Evolutionary conservation across 257 asterid genomes (phyloP), one percentile per base, ranked within the genome.

Genomic region (Galeopsis tetrahit): DNA sequence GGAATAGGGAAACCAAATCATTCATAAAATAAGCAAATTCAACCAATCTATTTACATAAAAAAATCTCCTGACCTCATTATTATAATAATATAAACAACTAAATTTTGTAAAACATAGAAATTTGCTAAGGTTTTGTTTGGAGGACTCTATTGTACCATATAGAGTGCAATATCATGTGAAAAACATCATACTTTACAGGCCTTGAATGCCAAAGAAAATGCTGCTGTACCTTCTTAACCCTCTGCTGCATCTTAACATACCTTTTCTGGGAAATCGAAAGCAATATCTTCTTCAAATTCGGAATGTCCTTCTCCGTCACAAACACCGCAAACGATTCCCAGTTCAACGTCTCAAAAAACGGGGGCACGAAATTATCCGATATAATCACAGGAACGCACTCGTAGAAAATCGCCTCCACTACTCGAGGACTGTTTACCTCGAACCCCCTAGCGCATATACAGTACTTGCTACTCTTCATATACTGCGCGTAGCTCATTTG

Each of bases 341-440:
- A 94, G 57, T 91, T 83, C 81, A 94, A 59, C 2, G 86, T 82
- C 78, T 94, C 97, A 9, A 89, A 88, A 49, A 94, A 89, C 0
- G 97, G 97, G 8, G 97, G 97, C 48, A 94, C 88, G 33, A 83
- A 94, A 68, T 91, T 91, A 75, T 94, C 97, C 0, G 98, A 91
- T 69, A 94, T 87, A n/a, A 94, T 94, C n/a, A 94, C 99, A 0
- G 98, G 99, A 0, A 94, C 92, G 34, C 99, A 94, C 85, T 91
- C 97, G 28, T 84, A 94, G 83, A 88, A 85, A 42, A 94, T 88
- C 48, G 99, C 97, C 82, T 94, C 99, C 71, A 94, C 98, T n/a
- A 94, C 95, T 36, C 99, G 82, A 3, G 99, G 99, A 69, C 97
- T 94, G 65, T 94, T 89, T 32, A 92, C 98, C 71, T 94, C 98